Percentiles rank a stretch among this genome's conserved stretches.
phyloP scores from a whole-genome alignment of 352 stramenopile genomes.

The Phytophthora meadii region DNA sequence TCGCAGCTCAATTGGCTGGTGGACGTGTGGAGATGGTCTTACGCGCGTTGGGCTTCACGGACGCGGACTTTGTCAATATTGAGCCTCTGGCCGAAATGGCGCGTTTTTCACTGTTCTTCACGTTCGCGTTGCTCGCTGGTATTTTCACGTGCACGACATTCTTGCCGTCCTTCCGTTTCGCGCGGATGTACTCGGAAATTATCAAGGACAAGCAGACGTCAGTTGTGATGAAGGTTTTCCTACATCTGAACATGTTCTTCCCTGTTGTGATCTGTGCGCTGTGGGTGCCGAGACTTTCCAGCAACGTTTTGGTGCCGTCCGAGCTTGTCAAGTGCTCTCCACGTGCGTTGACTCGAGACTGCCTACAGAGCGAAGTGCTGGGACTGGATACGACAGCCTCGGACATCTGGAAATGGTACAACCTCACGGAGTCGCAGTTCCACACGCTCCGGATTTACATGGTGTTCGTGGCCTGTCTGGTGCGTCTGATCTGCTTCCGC shows the following conservation, averaged over 20 bases:
- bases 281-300: conserved; percentile 65
- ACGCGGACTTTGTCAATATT: conserved; percentile 65
- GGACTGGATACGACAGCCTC: conserved; percentile 19
- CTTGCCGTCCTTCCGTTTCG: conserved; percentile 77
- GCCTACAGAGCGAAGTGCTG: conserved; percentile 48
- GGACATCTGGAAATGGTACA: conserved; percentile 44
- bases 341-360: conserved; percentile 57
- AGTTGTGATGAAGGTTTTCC: conserved; percentile 45
- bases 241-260: conserved; percentile 79
- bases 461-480: conserved; percentile 51
- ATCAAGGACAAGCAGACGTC: conserved; percentile 50
- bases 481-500: conserved; percentile 67
- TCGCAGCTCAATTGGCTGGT: conserved; percentile 44
- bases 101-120: conserved; percentile 41
- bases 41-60: conserved; percentile 62
- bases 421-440: conserved; percentile 65
- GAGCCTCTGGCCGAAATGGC: conserved; percentile 35
- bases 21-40: conserved; percentile 57
- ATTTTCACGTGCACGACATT: conserved; percentile 73
- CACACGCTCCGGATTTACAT: conserved; percentile 58
- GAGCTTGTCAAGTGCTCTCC: conserved; percentile 59
- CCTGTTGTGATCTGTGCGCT: conserved; percentile 59
- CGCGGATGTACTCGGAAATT: conserved; percentile 82
- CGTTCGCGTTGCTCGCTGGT: conserved; percentile 48
- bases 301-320: conserved; percentile 51